phyloP scores from a whole-genome alignment of 139 green algal genomes.

The Eudorina sp. region DNA sequence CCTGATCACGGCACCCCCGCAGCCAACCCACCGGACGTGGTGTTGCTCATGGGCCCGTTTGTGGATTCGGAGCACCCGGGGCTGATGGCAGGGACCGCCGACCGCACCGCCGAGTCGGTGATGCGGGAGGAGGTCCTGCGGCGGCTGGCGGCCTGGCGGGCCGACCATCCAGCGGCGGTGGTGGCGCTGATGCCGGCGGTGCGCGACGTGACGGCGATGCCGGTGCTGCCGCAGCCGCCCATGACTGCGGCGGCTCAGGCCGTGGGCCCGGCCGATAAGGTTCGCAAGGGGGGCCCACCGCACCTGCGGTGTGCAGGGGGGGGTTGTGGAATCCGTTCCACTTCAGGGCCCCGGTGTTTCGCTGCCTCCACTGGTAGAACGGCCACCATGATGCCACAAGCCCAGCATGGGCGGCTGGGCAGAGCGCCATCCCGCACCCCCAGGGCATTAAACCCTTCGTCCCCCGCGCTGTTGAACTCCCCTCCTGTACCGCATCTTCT shows the following conservation, averaged over 20 bases:
- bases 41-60: constrained; percentile 94
- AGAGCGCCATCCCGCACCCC: too few relatives aligned
- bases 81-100: constrained; percentile 74
- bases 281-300: too few relatives aligned
- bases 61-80: constrained; percentile 89
- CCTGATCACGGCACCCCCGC: background rate
- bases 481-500: too few relatives aligned
- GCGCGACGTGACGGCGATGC: constrained; percentile 66
- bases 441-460: too few relatives aligned
- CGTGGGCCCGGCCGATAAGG: constrained; percentile 19
- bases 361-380: too few relatives aligned
- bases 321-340: too few relatives aligned
- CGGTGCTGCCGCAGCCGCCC: constrained; percentile 42
- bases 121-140: constrained; percentile 69
- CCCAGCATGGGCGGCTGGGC: too few relatives aligned
- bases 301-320: too few relatives aligned
- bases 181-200: constrained; percentile 86
- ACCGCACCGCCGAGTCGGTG: constrained; percentile 83
- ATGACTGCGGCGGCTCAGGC: background rate
- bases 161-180: constrained; percentile 49
- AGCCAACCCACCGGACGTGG: constrained; percentile 69
- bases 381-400: too few relatives aligned
- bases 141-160: constrained; percentile 59
- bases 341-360: too few relatives aligned
- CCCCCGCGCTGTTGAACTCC: too few relatives aligned